Conservation (phyloP, 169 alveolate genomes). For the Theileria orientalis region DNA sequence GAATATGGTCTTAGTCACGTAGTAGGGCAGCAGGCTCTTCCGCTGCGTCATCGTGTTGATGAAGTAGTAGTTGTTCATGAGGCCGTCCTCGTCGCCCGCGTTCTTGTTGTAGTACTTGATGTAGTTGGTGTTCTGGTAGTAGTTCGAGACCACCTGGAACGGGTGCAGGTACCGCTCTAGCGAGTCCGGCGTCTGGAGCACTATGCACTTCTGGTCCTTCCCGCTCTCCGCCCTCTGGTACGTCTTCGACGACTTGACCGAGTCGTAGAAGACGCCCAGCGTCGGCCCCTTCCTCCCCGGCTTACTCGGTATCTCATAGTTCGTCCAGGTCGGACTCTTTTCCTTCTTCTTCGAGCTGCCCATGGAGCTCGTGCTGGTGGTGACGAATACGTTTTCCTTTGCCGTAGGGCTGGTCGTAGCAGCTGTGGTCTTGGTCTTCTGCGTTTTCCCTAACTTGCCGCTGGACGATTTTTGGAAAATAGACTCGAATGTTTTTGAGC, state of each 20-base stretch:
- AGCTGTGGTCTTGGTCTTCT: background rate
- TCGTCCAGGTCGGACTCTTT: conserved; percentile 35
- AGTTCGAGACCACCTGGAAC: conserved; percentile 7
- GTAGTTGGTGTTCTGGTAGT: conserved; percentile 33
- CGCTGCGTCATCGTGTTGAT: conserved; percentile 62
- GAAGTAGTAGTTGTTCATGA: background rate
- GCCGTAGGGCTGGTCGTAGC: background rate
- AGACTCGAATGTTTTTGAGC: background rate
- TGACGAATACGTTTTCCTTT: background rate
- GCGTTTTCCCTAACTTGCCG: conserved; percentile 1
- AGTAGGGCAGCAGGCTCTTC: conserved; percentile 69
- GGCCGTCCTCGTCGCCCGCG: background rate
- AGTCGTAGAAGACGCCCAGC: conserved; percentile 42
- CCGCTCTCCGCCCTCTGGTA: conserved; percentile 9
- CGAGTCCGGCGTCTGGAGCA: conserved; percentile 64
- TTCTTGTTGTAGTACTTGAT: conserved; percentile 7
- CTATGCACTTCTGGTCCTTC: conserved; percentile 38
- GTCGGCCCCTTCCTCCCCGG: conserved; percentile 66
- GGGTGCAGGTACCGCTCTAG: conserved; percentile 54
- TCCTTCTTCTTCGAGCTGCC: background rate
- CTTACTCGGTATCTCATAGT: conserved; percentile 58
- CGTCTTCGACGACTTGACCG: conserved; percentile 7
- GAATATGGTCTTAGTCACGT: conserved; percentile 67
- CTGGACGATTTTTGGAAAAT: conserved; percentile 3
- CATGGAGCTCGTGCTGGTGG: background rate